Base-by-base conservation (phyloP, 805 yeast genomes). In the Yarrowia hollandica region DNA sequence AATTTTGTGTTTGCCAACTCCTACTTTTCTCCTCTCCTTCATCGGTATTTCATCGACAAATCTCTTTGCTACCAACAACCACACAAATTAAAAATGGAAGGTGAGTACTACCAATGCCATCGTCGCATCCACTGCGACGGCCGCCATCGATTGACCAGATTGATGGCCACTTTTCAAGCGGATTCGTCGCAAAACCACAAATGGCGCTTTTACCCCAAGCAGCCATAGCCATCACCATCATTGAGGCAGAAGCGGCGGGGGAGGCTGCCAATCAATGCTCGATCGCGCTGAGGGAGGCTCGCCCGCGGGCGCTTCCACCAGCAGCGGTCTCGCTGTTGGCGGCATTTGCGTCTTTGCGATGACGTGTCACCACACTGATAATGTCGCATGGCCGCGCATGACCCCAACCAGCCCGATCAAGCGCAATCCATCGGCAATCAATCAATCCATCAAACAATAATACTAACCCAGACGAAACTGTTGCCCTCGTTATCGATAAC, bases 401-500 rank as follows among this genome's bases (percentile, higher is more conserved):
- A 44, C 28, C n/a, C 23, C 52, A 44, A 18, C 33, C 39, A 30
- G 38, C 28, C 41, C 41, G 8, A 15, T 22, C 22, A 14, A 16
- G 22, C 9, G 26, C 30, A 15, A 50, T 34, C 56, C 38, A 34
- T 42, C 50, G n/a, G 4, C 22, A 7, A 26, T 11, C 54, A n/a
- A 46, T 5, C 52, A 11, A 42, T 28, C 52, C 52, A 28, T 30
- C 52, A 10, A 19, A 3, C 6, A 26, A 1, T 18, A 15, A 44
- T 30, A 48, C 58, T 52, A 35, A 52, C 31, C 11, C 65, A 67
- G 71, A 69, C 67, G 72, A 70, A 63, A 65, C 66, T 64, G 69
- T 66, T 66, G 72, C 72, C 60, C 75, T 75, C 72, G 98, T 92
- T 81, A 92, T 92, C 81, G 99, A 92, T 79, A 92, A 92, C 82